Evolutionary conservation across 139 green algal species (phyloP).

Genomic region (Haematococcus lacustris): DNA sequence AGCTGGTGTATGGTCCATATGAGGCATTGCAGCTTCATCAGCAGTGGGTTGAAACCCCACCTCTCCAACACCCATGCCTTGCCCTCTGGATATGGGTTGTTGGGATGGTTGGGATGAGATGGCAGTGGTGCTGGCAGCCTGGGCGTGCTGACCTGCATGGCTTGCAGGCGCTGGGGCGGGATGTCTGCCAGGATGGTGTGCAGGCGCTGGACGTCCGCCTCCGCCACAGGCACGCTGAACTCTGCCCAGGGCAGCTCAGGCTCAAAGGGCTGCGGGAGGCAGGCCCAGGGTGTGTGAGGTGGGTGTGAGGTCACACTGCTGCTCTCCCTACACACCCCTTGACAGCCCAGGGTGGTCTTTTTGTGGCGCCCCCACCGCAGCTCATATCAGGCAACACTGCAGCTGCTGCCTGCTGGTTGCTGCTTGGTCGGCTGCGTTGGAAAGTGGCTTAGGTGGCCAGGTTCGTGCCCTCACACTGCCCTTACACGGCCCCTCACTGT

Average conservation of each 20-base stretch:
- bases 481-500: too few relatives aligned
- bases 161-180: neutral
- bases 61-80: neutral
- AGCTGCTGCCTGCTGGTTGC: neutral
- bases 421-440: neutral
- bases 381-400: neutral
- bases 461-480: too few relatives aligned
- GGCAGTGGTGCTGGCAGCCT: too few relatives aligned
- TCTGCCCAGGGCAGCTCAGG: constrained; percentile 21
- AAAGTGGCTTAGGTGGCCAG: neutral
- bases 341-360: neutral
- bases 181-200: constrained; percentile 20
- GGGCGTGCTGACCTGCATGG: constrained; percentile 25
- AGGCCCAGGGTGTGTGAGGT: neutral
- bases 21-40: too few relatives aligned
- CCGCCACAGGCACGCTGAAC: constrained; percentile 22
- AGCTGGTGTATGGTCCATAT: too few relatives aligned
- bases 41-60: neutral
- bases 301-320: neutral
- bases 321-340: neutral
- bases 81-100: neutral
- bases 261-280: constrained; percentile 16
- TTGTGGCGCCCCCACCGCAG: too few relatives aligned
- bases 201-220: constrained; percentile 21
- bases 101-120: neutral